A percentile compares a stretch with the other conserved stretches of the same genome.
These are phyloP conservation scores for Dichotomocladium elegans DNA, from an alignment of 371 early-diverging fungal genomes.

Conservation along the genomic window DNA sequence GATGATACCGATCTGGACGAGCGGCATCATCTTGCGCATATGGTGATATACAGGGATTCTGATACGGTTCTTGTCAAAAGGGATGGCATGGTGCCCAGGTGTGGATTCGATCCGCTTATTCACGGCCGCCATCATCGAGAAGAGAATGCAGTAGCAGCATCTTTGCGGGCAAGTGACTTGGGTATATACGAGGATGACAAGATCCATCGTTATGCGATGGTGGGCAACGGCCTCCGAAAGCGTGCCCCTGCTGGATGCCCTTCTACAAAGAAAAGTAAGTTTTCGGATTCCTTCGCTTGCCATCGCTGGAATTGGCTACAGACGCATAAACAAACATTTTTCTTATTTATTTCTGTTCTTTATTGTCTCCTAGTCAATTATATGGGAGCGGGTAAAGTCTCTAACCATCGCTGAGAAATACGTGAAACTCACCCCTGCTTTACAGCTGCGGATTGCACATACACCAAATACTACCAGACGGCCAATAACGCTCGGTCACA, in stretches of 20 bases:
- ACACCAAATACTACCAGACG: conserved; percentile 55
- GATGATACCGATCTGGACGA: conserved; percentile 50
- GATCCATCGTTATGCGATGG: neutral
- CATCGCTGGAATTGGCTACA: neutral
- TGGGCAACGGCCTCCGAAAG: conserved; percentile 15
- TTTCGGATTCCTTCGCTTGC: neutral
- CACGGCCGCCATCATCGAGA: conserved; percentile 5
- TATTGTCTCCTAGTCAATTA: conserved; percentile 14
- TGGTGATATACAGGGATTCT: conserved; percentile 71
- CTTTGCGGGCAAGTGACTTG: conserved; percentile 1
- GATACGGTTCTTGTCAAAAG: conserved; percentile 36
- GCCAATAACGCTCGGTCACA: conserved; percentile 61
- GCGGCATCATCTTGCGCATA: conserved; percentile 20
- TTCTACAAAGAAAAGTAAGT: conserved; percentile 36
- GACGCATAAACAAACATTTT: neutral
- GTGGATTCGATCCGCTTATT: conserved; percentile 29
- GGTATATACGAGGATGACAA: neutral
- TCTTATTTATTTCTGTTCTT: neutral
- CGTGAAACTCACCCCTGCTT: neutral
- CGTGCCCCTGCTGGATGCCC: conserved; percentile 40
- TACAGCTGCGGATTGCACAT: conserved; percentile 78
- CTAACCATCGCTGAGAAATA: neutral
- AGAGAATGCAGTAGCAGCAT: too few relatives aligned
- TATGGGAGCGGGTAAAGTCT: conserved; percentile 23
- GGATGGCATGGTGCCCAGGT: conserved; percentile 10